Evolutionary conservation across 1,284 basidiomycete genomes (phyloP).

Genomic region (Volvariella volvacea): DNA sequence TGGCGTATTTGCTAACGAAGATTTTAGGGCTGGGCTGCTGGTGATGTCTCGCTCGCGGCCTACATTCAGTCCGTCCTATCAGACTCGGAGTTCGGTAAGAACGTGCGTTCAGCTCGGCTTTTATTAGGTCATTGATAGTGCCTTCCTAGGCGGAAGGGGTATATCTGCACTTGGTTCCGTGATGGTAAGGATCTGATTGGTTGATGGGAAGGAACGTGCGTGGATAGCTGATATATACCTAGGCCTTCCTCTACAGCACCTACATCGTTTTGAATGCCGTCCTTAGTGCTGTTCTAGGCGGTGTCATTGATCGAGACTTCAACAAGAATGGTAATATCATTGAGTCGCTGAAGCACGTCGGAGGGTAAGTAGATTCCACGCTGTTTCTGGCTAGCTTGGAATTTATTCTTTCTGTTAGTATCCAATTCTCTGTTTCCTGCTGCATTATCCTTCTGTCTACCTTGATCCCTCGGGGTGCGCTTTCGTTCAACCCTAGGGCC

Average conservation of each 20-base stretch:
- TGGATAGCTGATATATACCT: neutral
- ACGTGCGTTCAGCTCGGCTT: neutral
- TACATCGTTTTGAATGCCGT: constrained; percentile 25
- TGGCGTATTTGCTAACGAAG: neutral
- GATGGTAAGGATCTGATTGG: constrained; percentile 12
- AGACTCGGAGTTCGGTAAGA: constrained; percentile 18
- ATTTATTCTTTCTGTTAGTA: constrained; percentile 8
- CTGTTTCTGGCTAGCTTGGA: neutral
- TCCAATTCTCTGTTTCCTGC: constrained; percentile 21
- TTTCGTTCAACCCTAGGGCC: constrained; percentile 22
- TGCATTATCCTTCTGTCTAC: constrained; percentile 20
- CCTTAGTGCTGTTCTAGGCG: constrained; percentile 19
- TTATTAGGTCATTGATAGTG: neutral
- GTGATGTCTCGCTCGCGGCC: too few relatives aligned
- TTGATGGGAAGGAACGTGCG: neutral
- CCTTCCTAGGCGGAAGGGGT: constrained; percentile 13
- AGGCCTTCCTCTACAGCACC: constrained; percentile 23
- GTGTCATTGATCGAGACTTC: constrained; percentile 20
- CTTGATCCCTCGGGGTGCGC: constrained; percentile 20
- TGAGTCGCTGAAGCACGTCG: constrained; percentile 17
- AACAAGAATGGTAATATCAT: constrained; percentile 14
- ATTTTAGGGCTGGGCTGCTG: constrained; percentile 21
- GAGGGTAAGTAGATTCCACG: constrained; percentile 16
- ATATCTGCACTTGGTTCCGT: constrained; percentile 24
- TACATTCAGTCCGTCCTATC: constrained; percentile 5